phyloP scores from a whole-genome alignment of 768 basidiomycete species.

The Psilocybe sp. region DNA sequence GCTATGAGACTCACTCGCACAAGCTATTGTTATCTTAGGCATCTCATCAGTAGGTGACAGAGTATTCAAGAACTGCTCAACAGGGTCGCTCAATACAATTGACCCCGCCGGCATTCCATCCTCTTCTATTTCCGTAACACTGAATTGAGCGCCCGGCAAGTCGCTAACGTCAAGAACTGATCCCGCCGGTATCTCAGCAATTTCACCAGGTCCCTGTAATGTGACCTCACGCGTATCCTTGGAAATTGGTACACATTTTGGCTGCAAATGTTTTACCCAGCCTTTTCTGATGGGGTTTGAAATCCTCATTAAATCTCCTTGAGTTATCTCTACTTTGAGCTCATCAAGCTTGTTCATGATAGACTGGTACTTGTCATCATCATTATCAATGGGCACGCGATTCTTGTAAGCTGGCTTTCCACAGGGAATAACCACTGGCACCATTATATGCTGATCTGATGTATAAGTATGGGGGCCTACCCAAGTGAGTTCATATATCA shows the following conservation, averaged over 20 bases:
- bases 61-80: neutral
- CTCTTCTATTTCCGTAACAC: neutral
- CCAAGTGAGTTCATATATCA: too few relatives aligned
- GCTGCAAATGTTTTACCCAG: neutral
- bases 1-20: neutral
- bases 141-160: neutral
- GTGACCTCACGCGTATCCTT: too few relatives aligned
- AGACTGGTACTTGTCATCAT: neutral
- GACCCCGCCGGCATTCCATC: neutral
- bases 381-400: neutral
- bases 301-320: neutral
- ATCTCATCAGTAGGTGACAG: too few relatives aligned
- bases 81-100: neutral
- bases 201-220: too few relatives aligned
- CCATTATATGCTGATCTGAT: too few relatives aligned
- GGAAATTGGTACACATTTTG: neutral
- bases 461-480: too few relatives aligned
- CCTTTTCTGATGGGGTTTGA: neutral
- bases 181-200: too few relatives aligned
- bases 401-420: neutral
- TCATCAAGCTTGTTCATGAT: neutral
- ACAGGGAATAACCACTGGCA: too few relatives aligned
- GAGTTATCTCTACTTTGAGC: neutral
- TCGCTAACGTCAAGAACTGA: neutral
- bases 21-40: neutral